Evolutionary conservation across 192 early-diverging fungal genomes (phyloP).

Genomic region (Entophlyctis luteolus): DNA sequence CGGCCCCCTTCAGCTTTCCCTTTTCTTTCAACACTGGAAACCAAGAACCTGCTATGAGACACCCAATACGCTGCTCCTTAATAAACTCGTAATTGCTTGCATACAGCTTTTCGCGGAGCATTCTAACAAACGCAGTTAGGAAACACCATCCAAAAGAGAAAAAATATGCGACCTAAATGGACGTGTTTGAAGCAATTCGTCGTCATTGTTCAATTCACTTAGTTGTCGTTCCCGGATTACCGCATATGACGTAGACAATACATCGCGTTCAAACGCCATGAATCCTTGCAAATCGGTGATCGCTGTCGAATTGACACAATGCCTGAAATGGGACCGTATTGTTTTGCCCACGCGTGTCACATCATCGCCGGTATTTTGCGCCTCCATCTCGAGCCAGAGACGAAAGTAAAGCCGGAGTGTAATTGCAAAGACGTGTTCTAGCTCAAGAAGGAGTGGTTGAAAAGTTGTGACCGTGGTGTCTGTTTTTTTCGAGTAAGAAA

Average conservation of each 20-base stretch:
- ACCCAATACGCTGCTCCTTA: conserved; percentile 64
- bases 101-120: conserved; percentile 59
- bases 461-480: conserved; percentile 54
- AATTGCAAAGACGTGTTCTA: conserved; percentile 55
- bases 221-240: conserved; percentile 61
- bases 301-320: conserved; percentile 24
- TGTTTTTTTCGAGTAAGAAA: background rate
- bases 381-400: conserved; percentile 65
- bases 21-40: conserved; percentile 55
- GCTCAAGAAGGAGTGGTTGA: conserved; percentile 61
- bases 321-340: conserved; percentile 60
- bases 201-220: conserved; percentile 65
- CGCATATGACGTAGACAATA: conserved; percentile 58
- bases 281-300: conserved; percentile 24
- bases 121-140: background rate
- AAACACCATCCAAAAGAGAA: background rate
- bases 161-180: conserved; percentile 52
- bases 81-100: conserved; percentile 68
- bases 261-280: conserved; percentile 50
- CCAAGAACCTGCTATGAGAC: conserved; percentile 63
- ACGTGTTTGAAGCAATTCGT: conserved; percentile 55
- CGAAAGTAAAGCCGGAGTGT: conserved; percentile 53
- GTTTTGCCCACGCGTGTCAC: conserved; percentile 47
- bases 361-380: conserved; percentile 33
- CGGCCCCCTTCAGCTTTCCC: conserved; percentile 26